phyloP scores from a whole-genome alignment of 176 grass and related monocot species.

The Carex kokanica region DNA sequence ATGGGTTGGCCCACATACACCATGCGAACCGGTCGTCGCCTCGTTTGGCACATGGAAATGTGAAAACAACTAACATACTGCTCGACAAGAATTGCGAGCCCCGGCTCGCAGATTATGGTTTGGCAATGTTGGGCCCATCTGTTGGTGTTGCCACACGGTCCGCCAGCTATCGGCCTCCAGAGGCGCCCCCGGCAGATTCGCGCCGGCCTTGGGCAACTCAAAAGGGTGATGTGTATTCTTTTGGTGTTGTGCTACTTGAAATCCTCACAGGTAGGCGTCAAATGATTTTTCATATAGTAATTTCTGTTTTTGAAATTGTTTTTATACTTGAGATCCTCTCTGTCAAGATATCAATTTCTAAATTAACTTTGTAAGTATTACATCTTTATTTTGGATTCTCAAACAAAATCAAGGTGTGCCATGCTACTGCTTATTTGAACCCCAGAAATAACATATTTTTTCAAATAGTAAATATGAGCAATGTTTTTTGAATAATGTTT shows the following conservation, averaged over 20 bases:
- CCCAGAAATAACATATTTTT: background rate
- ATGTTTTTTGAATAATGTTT: background rate
- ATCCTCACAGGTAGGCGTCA: constrained; percentile 59
- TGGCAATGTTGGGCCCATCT: constrained; percentile 56
- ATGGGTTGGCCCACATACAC: constrained; percentile 82
- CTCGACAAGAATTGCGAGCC: constrained; percentile 53
- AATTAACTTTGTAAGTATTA: background rate
- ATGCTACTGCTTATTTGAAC: background rate
- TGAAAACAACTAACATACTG: constrained; percentile 87
- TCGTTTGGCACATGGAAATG: constrained; percentile 77
- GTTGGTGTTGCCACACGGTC: constrained; percentile 21
- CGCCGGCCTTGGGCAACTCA: constrained; percentile 76
- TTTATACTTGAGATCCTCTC: too few relatives aligned
- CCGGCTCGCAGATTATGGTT: constrained; percentile 71
- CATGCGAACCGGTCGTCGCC: constrained; percentile 56
- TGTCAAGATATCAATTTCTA: background rate
- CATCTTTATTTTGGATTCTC: background rate
- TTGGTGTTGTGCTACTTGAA: constrained; percentile 90
- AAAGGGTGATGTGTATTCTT: constrained; percentile 83
- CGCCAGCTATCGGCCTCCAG: constrained; percentile 66
- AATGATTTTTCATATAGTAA: background rate
- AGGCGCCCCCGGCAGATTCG: constrained; percentile 46
- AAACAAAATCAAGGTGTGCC: background rate
- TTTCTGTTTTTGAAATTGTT: background rate
- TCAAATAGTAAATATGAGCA: too few relatives aligned